Evolutionary conservation across 176 grass and related monocot species (phyloP).

Genomic region (Carex parvula): DNA sequence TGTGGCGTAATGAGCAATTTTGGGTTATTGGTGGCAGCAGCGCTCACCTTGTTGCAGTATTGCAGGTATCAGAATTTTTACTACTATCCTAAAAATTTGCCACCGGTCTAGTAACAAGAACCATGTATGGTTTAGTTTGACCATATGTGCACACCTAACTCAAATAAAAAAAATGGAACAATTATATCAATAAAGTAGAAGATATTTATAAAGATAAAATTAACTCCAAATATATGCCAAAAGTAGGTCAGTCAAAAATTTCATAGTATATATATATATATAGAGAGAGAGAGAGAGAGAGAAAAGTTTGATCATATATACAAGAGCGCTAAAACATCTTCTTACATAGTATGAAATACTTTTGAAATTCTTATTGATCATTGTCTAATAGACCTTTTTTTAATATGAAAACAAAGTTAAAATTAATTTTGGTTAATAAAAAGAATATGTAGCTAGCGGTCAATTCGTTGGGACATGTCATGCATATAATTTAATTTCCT

Average conservation of each 20-base stretch:
- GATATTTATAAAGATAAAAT: neutral
- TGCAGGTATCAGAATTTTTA: conserved; percentile 23
- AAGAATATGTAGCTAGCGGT: neutral
- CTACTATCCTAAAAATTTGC: neutral
- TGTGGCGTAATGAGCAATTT: conserved; percentile 46
- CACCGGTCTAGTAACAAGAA: neutral
- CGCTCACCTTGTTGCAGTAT: conserved; percentile 36
- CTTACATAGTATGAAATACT: neutral
- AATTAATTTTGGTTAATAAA: neutral
- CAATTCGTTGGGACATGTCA: neutral
- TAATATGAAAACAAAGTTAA: neutral
- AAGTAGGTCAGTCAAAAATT: neutral
- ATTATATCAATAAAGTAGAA: neutral
- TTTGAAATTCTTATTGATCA: neutral
- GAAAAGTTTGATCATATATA: too few relatives aligned
- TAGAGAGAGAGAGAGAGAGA: too few relatives aligned
- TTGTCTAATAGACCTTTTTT: neutral
- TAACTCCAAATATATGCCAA: neutral
- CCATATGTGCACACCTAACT: neutral
- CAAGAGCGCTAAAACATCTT: neutral
- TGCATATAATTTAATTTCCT: neutral
- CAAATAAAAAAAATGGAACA: neutral
- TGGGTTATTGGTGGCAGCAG: conserved; percentile 44
- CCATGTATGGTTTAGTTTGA: neutral
- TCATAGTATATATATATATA: too few relatives aligned